phyloP scores from a whole-genome alignment of 257 asterid species.

The Misopates orontium region DNA sequence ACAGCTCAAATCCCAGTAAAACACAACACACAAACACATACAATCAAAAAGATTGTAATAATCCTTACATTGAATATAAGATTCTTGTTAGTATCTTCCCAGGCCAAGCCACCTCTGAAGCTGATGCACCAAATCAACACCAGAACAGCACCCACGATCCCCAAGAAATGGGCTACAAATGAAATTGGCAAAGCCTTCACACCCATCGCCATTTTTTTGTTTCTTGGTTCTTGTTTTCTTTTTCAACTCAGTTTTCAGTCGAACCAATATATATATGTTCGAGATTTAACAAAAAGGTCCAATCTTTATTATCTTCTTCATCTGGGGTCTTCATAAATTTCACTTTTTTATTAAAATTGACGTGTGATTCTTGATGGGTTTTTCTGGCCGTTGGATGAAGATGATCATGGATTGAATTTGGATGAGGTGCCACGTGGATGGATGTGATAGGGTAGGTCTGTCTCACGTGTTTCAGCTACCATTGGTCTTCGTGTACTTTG shows the following conservation, averaged over 20 bases:
- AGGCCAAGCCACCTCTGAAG: slow-evolving; percentile 94
- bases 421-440: neutral
- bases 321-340: too few relatives aligned
- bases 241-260: slow-evolving; percentile 6
- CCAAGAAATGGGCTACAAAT: slow-evolving; percentile 66
- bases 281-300: neutral
- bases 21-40: neutral
- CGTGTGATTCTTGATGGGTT: neutral
- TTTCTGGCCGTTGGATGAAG: slow-evolving; percentile 8
- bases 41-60: neutral
- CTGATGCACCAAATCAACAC: slow-evolving; percentile 74
- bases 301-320: slow-evolving; percentile 16
- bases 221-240: neutral
- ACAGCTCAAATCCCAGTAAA: neutral
- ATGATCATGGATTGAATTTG: neutral
- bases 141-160: slow-evolving; percentile 51
- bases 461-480: neutral
- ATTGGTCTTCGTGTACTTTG: too few relatives aligned
- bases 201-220: slow-evolving; percentile 58
- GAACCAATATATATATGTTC: neutral
- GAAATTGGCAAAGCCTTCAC: slow-evolving; percentile 66
- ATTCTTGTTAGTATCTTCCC: slow-evolving; percentile 73
- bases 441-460: neutral
- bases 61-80: slow-evolving; percentile 79
- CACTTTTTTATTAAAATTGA: slow-evolving; percentile 2